Conservation (phyloP, 345 rosid species). For the Populus pruinosa region DNA sequence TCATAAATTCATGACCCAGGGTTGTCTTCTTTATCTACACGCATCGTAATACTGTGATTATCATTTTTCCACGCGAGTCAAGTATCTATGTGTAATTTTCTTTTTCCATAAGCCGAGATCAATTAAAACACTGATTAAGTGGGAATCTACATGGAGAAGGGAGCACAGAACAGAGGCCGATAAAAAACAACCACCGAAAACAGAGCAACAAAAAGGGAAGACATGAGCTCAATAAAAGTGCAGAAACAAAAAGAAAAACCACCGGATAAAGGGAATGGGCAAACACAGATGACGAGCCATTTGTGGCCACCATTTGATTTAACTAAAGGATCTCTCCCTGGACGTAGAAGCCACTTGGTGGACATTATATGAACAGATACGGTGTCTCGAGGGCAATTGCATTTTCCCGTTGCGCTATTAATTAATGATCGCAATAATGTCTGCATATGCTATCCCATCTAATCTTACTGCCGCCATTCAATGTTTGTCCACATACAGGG, state of each 20-base stretch:
- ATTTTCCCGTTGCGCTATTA: no score
- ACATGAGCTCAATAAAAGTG: neutral
- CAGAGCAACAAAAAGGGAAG: neutral
- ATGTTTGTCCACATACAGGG: neutral
- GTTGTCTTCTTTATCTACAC: neutral
- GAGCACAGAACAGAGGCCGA: neutral
- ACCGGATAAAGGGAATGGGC: neutral
- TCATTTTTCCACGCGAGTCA: neutral
- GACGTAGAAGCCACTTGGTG: no score
- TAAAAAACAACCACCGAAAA: neutral
- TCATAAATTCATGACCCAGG: neutral
- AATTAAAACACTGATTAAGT: neutral
- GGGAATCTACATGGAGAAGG: neutral
- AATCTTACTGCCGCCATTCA: neutral
- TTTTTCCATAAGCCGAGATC: no score
- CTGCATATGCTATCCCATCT: neutral
- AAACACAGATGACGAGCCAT: neutral
- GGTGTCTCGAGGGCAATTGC: neutral
- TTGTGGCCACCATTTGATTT: neutral
- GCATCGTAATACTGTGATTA: no score
- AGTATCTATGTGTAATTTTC: neutral
- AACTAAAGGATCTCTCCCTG: neutral
- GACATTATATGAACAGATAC: no score
- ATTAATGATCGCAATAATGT: neutral
- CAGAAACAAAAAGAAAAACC: neutral